Conservation (phyloP, 208 protist species). For the Trypanosoma mega region DNA sequence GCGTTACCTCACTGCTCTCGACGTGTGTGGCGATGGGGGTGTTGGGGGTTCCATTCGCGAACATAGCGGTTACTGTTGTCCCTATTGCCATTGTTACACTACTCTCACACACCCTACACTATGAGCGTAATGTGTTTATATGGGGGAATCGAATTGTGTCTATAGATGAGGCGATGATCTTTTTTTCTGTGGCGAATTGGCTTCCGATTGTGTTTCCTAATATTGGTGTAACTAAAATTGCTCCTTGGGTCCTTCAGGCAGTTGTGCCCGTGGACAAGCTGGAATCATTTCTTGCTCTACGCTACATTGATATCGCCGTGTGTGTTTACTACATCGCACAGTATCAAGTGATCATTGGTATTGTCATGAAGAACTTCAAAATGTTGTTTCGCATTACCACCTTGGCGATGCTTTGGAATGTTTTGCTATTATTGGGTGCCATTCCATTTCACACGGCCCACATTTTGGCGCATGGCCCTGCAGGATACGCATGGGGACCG, state of each 20-base stretch:
- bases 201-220: constrained; percentile 55
- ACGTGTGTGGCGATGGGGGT: constrained; percentile 51
- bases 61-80: constrained; percentile 63
- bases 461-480: constrained; percentile 24
- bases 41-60: constrained; percentile 59
- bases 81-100: constrained; percentile 69
- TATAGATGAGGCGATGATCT: constrained; percentile 91
- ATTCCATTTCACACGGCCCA: constrained; percentile 52
- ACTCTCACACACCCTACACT: constrained; percentile 83
- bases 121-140: constrained; percentile 79
- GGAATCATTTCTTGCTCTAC: constrained; percentile 17
- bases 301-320: constrained; percentile 54
- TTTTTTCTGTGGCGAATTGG: constrained; percentile 79
- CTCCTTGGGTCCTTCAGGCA: constrained; percentile 23
- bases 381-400: constrained; percentile 75
- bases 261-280: constrained; percentile 21
- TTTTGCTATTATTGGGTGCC: constrained; percentile 41
- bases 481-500: constrained; percentile 52
- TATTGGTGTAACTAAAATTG: constrained; percentile 35
- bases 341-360: constrained; percentile 47
- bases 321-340: constrained; percentile 63
- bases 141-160: constrained; percentile 85
- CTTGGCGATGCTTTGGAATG: constrained; percentile 52
- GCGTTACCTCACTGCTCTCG: constrained; percentile 87
- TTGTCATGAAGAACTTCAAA: constrained; percentile 37